These are phyloP conservation scores for Orbilia oligospora DNA, from an alignment of 2,329 filamentous ascomycete genomes.

Conservation along the genomic window DNA sequence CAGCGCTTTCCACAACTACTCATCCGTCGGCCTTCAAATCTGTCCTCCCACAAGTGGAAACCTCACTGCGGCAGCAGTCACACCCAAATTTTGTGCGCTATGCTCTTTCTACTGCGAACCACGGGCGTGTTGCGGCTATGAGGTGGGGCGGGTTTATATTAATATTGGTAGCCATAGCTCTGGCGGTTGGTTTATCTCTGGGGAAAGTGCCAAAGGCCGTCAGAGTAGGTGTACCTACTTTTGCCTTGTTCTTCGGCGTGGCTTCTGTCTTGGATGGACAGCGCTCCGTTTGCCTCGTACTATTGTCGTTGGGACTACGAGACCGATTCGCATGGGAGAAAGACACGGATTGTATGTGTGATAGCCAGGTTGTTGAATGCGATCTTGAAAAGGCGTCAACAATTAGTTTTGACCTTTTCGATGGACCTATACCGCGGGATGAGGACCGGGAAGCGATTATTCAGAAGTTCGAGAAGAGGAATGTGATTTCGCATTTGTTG, in stretches of 20 bases:
- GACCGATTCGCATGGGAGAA: slow-evolving; percentile 54
- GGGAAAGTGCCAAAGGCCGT: slow-evolving; percentile 35
- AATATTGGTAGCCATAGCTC: slow-evolving; percentile 30
- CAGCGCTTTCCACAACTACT: slow-evolving; percentile 80
- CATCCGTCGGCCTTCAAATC: slow-evolving; percentile 80
- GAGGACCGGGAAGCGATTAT: slow-evolving; percentile 35
- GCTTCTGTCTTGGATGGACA: slow-evolving; percentile 48
- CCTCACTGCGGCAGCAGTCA: slow-evolving; percentile 78
- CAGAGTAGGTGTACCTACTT: slow-evolving; percentile 18
- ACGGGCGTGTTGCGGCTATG: slow-evolving; percentile 73
- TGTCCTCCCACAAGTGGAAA: slow-evolving; percentile 76
- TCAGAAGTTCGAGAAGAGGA: slow-evolving; percentile 27
- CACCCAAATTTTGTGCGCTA: slow-evolving; percentile 88
- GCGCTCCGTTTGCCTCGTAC: slow-evolving; percentile 43
- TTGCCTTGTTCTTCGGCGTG: slow-evolving; percentile 37
- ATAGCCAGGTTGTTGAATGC: slow-evolving; percentile 25
- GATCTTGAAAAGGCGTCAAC: slow-evolving; percentile 53
- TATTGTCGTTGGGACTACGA: slow-evolving; percentile 32
- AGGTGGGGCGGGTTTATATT: slow-evolving; percentile 45
- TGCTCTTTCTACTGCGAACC: slow-evolving; percentile 85
- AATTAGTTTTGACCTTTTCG: slow-evolving; percentile 46
- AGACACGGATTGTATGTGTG: slow-evolving; percentile 36
- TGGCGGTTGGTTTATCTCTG: slow-evolving; percentile 38
- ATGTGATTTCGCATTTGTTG: slow-evolving; percentile 37
- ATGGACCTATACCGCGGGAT: slow-evolving; percentile 49